phyloP scores from a whole-genome alignment of 176 grass and related monocot genomes.

The Echinochloa phyllopogon region DNA sequence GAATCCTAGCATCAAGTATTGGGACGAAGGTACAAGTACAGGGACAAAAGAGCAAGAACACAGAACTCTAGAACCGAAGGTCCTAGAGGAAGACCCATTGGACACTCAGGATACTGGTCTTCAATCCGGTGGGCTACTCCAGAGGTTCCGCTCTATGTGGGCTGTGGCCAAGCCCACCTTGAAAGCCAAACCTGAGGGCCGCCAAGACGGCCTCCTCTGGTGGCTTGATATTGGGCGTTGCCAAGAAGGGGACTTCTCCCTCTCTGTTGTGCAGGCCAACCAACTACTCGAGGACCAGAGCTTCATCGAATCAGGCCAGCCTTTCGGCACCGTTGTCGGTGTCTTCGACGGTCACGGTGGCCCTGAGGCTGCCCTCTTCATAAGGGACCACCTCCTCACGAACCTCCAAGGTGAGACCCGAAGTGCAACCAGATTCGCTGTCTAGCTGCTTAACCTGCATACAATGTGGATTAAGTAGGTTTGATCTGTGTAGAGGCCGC shows the following conservation, averaged over 20 bases:
- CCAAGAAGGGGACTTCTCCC: slow-evolving; percentile 55
- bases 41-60: not conserved
- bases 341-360: slow-evolving; percentile 75
- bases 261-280: slow-evolving; percentile 76
- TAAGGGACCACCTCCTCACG: slow-evolving; percentile 58
- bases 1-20: not conserved
- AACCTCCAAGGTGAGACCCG: slow-evolving; percentile 47
- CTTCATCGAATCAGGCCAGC: slow-evolving; percentile 55
- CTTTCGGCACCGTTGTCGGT: slow-evolving; percentile 56
- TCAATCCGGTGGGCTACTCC: slow-evolving; percentile 17
- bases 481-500: slow-evolving; percentile 62
- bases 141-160: too few species aligned
- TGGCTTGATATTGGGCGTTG: slow-evolving; percentile 53
- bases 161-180: too few species aligned
- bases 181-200: too few species aligned
- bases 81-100: not conserved
- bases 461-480: slow-evolving; percentile 1
- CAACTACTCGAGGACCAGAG: slow-evolving; percentile 75
- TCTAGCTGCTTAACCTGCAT: not conserved
- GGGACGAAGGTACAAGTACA: not conserved
- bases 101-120: not conserved
- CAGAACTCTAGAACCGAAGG: not conserved
- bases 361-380: slow-evolving; percentile 59
- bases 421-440: not conserved
- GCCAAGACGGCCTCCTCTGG: not conserved